Conservation (phyloP, 2,329 filamentous ascomycete species). For the Cercospora sp. region DNA sequence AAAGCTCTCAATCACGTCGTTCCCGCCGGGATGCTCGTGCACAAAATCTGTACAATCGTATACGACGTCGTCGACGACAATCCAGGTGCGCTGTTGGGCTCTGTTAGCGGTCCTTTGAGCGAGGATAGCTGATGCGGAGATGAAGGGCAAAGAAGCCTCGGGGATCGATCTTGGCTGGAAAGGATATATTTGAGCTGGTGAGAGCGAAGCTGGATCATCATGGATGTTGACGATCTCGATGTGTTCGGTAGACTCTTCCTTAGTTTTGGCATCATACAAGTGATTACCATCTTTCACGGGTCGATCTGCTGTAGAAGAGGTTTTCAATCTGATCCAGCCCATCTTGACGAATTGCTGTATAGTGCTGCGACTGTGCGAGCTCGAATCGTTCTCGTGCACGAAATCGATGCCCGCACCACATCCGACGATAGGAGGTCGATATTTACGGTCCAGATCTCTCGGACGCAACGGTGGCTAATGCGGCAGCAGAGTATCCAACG, state of each 20-base stretch:
- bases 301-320: background rate
- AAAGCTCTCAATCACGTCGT: conserved; percentile 4
- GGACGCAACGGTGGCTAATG: background rate
- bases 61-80: background rate
- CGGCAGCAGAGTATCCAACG: background rate
- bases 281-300: background rate
- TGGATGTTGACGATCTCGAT: background rate
- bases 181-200: background rate
- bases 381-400: background rate
- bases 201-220: background rate
- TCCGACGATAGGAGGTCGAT: background rate
- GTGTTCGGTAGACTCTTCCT: background rate
- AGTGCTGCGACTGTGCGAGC: background rate
- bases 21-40: conserved; percentile 8
- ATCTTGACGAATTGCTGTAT: background rate
- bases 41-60: conserved; percentile 12
- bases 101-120: background rate
- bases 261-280: background rate
- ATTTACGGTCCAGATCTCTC: background rate
- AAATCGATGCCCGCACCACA: background rate
- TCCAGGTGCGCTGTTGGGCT: background rate
- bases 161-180: background rate
- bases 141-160: background rate
- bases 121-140: background rate
- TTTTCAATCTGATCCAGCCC: background rate